Conservation (phyloP, 2,329 filamentous ascomycete species). For the Fusarium coffeatum region DNA sequence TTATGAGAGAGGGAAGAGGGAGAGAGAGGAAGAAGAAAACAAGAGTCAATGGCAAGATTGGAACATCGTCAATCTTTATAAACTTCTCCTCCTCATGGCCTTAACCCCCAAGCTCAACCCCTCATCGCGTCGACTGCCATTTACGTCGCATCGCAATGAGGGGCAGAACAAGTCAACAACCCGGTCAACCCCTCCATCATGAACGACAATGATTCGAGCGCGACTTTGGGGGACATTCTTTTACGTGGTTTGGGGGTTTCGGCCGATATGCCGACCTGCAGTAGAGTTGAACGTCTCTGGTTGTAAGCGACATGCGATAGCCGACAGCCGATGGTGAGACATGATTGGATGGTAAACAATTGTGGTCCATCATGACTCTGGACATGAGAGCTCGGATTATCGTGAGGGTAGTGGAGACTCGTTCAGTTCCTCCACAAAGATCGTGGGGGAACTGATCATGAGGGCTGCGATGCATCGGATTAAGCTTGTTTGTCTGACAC, state of each 20-base stretch:
- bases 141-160: conserved; percentile 27
- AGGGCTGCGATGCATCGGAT: background rate
- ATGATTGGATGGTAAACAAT: conserved; percentile 15
- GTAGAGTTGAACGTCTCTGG: background rate
- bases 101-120: conserved; percentile 36
- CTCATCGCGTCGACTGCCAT: conserved; percentile 23
- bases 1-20: conserved; percentile 2
- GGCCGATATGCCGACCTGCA: conserved; percentile 24
- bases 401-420: conserved; percentile 36
- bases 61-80: conserved; percentile 24
- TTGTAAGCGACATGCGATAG: conserved; percentile 21
- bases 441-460: conserved; percentile 24
- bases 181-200: conserved; percentile 21
- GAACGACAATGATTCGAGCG: conserved; percentile 17
- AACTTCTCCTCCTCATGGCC: conserved; percentile 26
- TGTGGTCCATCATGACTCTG: conserved; percentile 36
- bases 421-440: conserved; percentile 38
- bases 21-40: conserved; percentile 5
- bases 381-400: conserved; percentile 40
- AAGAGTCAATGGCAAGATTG: conserved; percentile 16
- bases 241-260: conserved; percentile 42
- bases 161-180: conserved; percentile 15
- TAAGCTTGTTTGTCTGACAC: background rate
- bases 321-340: conserved; percentile 19
- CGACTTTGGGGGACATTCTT: conserved; percentile 29